Percentiles rank a stretch among this genome's conserved stretches.
phyloP scores from a whole-genome alignment of 345 rosid species.

The Hypericum androsaemum region DNA sequence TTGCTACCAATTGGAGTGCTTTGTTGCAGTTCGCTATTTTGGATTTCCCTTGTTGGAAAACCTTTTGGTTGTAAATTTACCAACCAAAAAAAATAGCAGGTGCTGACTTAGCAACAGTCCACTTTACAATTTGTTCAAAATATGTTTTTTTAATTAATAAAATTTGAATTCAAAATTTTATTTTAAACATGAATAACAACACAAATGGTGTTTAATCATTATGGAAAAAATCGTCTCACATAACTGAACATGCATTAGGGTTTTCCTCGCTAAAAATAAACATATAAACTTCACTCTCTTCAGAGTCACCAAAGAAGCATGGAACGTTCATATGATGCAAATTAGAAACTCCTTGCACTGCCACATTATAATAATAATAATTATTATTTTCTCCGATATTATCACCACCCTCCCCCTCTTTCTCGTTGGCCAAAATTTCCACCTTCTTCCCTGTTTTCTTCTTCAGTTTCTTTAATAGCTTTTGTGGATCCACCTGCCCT shows the following conservation, averaged over 20 bases:
- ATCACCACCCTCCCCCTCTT: conserved; percentile 14
- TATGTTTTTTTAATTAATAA: too few relatives aligned
- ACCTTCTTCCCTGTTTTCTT: conserved; percentile 55
- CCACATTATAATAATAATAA: too few relatives aligned
- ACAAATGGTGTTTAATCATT: too few relatives aligned
- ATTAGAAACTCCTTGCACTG: background rate
- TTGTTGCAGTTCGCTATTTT: too few relatives aligned
- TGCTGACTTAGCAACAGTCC: too few relatives aligned
- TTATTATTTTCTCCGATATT: background rate
- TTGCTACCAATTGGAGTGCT: too few relatives aligned
- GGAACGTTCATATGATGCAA: background rate
- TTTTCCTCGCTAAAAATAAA: conserved; percentile 65
- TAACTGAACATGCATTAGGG: conserved; percentile 47
- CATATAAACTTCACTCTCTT: conserved; percentile 14
- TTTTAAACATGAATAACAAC: too few relatives aligned
- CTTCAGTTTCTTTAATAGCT: conserved; percentile 59
- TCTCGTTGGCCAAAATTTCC: conserved; percentile 26
- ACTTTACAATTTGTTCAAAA: too few relatives aligned
- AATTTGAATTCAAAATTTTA: too few relatives aligned
- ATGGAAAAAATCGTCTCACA: conserved; percentile 12
- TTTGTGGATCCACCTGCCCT: conserved; percentile 45
- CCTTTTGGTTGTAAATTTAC: too few relatives aligned
- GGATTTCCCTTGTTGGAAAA: too few relatives aligned
- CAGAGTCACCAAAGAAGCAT: conserved; percentile 10
- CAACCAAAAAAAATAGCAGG: too few relatives aligned